phyloP scores from a whole-genome alignment of 2,329 filamentous ascomycete genomes.

The Trichocomaceae sp. region DNA sequence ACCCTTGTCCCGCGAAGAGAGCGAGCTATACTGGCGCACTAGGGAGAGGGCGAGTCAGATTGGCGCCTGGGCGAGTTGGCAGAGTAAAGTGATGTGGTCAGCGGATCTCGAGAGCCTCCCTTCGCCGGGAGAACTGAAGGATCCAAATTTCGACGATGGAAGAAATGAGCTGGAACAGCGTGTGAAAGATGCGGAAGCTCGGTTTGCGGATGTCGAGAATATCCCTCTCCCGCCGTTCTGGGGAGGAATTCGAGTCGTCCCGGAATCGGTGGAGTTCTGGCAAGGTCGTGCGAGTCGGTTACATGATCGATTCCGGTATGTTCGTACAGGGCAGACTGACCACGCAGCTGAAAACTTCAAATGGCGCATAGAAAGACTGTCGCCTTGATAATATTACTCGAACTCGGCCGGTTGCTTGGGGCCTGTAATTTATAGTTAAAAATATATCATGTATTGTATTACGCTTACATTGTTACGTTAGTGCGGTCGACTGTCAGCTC shows the following conservation, averaged over 20 bases:
- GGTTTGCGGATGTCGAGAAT: constrained; percentile 66
- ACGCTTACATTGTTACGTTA: neutral
- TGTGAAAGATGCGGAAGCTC: constrained; percentile 68
- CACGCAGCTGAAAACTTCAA: constrained; percentile 35
- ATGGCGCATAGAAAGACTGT: constrained; percentile 36
- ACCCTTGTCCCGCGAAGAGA: constrained; percentile 63
- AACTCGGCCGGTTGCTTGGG: neutral
- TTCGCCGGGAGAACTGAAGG: constrained; percentile 24
- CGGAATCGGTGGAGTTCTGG: constrained; percentile 89
- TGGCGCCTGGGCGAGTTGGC: constrained; percentile 87
- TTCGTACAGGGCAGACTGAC: constrained; percentile 51
- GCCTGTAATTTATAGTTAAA: neutral
- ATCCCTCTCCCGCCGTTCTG: constrained; percentile 92
- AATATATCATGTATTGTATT: neutral
- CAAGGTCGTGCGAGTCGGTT: constrained; percentile 83
- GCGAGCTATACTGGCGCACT: constrained; percentile 58
- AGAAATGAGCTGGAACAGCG: constrained; percentile 67
- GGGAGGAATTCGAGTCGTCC: constrained; percentile 82
- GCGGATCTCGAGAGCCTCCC: constrained; percentile 24
- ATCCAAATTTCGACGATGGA: constrained; percentile 53
- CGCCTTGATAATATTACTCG: constrained; percentile 24
- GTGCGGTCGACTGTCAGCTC: neutral
- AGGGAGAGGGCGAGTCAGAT: constrained; percentile 72
- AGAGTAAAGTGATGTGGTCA: constrained; percentile 65
- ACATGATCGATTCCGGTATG: constrained; percentile 90